Evolutionary conservation across 2,329 filamentous ascomycete species (phyloP), one percentile per base, ranked within the genome.

Genomic region (Thelonectria blattea): DNA sequence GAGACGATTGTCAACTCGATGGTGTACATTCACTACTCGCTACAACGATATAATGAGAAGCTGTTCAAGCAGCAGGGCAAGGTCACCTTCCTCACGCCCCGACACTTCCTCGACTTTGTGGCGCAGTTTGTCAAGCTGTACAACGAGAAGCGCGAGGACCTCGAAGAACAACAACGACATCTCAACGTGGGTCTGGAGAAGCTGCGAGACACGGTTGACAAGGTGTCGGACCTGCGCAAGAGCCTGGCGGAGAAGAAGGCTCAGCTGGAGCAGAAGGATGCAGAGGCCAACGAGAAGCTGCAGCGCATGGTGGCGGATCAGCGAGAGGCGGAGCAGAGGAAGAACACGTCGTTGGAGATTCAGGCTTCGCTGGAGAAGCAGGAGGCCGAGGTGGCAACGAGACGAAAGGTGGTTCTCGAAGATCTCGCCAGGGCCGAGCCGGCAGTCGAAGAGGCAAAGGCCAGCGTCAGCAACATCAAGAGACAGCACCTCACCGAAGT

Each of bases 381-480:
- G 75, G 93, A 98, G 75, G 85, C 88, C 52, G 91, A 96, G 74
- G 93, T 99, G 45, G 91, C 92, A 3, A 82, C 85, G 67, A 89
- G 95, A 65, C 90, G 87, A 75, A 89, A 94, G 76, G 88, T 96
- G 58, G 96, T 98, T 37, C 79, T 96, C 69, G 85, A 88, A 68
- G 95, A 99, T 79, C 82, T 99, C 60, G 94, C 92, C 30, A 90
- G 88, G 73, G 95, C 95, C 14, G 94, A 98, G 74, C 95, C 95
- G 9, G 95, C 95, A 50, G 95, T 99, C 56, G 80, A 91, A 63
- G 93, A 96, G 76, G 95, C 95, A 50, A 92, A 95, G 80, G 92
- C 93, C 75, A 97, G 93, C 78, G 96, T 99, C 76, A 95, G 91
- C 81, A 97, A 96, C 81, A 99, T 99, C 81, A 99, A 98, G 82